These are phyloP conservation scores for Hyphopichia burtonii DNA, from an alignment of 1,139 yeast species.

Conservation along the genomic window DNA sequence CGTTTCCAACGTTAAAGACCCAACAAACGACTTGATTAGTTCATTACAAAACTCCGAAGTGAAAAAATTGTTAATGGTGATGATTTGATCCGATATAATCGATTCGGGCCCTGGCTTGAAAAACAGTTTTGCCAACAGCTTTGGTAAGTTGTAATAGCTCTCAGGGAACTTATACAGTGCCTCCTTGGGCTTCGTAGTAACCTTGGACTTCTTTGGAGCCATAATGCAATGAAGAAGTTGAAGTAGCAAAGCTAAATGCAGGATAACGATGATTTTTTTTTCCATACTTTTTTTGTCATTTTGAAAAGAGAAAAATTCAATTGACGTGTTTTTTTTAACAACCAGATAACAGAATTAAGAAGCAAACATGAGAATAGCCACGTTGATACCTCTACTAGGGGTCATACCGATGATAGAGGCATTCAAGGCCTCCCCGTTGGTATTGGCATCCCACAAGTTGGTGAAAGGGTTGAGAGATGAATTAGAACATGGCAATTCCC, in stretches of 20 bases:
- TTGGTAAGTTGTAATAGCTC: constrained; percentile 20
- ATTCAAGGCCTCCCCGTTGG: constrained; percentile 30
- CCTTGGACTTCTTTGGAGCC: constrained; percentile 1
- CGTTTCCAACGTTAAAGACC: constrained; percentile 38
- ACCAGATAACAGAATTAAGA: not conserved
- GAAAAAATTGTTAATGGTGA: constrained; percentile 48
- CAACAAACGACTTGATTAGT: constrained; percentile 37
- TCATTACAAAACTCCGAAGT: constrained; percentile 41
- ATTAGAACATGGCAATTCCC: constrained; percentile 16
- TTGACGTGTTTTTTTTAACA: not conserved
- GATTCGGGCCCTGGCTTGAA: constrained; percentile 35
- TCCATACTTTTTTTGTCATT: no score
- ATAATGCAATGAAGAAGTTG: not conserved
- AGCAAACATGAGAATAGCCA: not conserved
- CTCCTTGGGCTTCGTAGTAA: not conserved
- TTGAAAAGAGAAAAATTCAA: not conserved
- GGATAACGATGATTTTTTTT: not conserved
- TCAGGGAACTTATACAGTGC: constrained; percentile 24
- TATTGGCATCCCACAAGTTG: constrained; percentile 43
- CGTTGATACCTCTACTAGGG: not conserved
- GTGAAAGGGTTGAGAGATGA: constrained; percentile 32
- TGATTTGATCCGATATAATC: constrained; percentile 41
- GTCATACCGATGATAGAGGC: constrained; percentile 3
- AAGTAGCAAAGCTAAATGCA: not conserved
- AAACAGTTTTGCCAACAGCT: constrained; percentile 21